Evolutionary conservation across 306 rosid genomes (phyloP).

Genomic region (Hippophae tibetana): DNA sequence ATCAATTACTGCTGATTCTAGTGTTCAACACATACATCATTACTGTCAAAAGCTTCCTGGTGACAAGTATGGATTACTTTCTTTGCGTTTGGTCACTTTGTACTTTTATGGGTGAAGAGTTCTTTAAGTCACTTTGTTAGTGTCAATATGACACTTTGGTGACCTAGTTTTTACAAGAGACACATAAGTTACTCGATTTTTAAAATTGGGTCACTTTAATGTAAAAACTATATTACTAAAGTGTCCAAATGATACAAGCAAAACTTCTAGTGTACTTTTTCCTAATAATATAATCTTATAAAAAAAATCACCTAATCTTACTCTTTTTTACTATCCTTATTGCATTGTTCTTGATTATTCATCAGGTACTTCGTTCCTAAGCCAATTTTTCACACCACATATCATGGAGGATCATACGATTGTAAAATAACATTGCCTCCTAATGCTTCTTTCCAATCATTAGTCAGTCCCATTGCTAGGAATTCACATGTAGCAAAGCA

Average conservation of each 20-base stretch:
- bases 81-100: background rate
- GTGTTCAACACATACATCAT: slow-evolving; percentile 44
- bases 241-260: no score
- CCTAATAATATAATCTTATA: slow-evolving; percentile 10
- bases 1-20: slow-evolving; percentile 56
- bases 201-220: no score
- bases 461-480: slow-evolving; percentile 56
- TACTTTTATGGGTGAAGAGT: no score
- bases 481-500: slow-evolving; percentile 49
- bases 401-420: slow-evolving; percentile 36
- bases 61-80: slow-evolving; percentile 43
- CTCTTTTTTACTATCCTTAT: slow-evolving; percentile 14
- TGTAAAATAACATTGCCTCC: slow-evolving; percentile 63
- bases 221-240: no score
- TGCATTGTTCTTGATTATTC: slow-evolving; percentile 6
- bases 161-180: no score
- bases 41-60: slow-evolving; percentile 66
- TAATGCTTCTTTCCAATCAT: slow-evolving; percentile 60
- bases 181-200: no score
- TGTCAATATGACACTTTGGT: no score
- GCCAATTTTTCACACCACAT: slow-evolving; percentile 39
- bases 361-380: slow-evolving; percentile 48
- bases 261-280: background rate
- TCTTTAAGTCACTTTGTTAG: no score
- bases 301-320: background rate